phyloP scores from a whole-genome alignment of 257 asterid species.

The Ophiorrhiza pumila region DNA sequence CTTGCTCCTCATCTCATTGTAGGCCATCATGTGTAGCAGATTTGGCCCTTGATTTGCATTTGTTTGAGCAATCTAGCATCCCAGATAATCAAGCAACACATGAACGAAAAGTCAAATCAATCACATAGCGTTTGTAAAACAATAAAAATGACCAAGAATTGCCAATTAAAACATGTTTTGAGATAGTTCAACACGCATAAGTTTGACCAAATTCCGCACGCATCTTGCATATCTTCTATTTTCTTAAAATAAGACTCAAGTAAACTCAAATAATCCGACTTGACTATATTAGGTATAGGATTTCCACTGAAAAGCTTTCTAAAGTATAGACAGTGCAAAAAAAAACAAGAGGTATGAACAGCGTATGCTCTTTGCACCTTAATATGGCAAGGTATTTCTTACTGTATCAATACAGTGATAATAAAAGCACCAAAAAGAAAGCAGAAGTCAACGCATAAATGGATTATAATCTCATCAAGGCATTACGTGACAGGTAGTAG shows the following conservation, averaged over 20 bases:
- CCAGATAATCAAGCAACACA: slow-evolving; percentile 14
- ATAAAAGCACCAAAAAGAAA: background rate
- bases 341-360: background rate
- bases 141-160: background rate
- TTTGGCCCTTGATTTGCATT: slow-evolving; percentile 26
- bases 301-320: background rate
- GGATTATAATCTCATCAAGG: background rate
- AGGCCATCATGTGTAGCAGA: slow-evolving; percentile 49
- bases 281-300: background rate
- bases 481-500: background rate
- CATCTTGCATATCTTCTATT: background rate
- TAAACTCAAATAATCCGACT: no score
- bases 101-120: slow-evolving; percentile 9
- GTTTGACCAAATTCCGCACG: background rate
- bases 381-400: background rate
- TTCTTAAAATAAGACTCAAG: background rate
- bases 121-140: background rate
- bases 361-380: background rate
- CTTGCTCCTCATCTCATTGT: slow-evolving; percentile 46
- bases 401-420: background rate
- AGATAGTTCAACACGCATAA: background rate
- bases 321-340: no score
- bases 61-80: slow-evolving; percentile 37
- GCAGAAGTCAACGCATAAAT: background rate
- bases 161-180: background rate